Evolutionary conservation across 108 stramenopile genomes (phyloP).

Genomic region (Pseudonitzschia delicatissima): DNA sequence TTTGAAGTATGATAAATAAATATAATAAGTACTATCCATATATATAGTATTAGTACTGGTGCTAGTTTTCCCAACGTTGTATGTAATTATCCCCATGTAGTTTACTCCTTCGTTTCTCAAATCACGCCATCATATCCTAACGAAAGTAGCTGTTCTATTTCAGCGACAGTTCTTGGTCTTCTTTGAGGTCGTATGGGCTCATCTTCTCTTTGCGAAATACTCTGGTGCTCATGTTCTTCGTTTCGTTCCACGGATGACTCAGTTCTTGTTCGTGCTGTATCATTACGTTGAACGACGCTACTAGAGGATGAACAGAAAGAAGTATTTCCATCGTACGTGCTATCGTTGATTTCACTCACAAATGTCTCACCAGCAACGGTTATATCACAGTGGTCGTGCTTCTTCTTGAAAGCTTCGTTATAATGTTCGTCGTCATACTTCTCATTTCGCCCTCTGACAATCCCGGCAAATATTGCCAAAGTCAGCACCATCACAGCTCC

Average conservation of each 20-base stretch:
- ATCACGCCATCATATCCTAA: not conserved
- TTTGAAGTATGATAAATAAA: too few relatives aligned
- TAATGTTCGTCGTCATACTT: constrained; percentile 8
- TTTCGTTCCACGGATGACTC: not conserved
- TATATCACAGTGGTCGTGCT: not conserved
- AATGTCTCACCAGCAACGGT: constrained; percentile 33
- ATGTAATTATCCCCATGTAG: not conserved
- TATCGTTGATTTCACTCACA: constrained; percentile 16
- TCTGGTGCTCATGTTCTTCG: not conserved
- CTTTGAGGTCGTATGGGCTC: not conserved
- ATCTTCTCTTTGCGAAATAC: not conserved
- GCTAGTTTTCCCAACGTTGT: too few relatives aligned
- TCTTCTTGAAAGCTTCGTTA: constrained; percentile 1
- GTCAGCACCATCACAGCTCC: constrained; percentile 9
- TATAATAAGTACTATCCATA: too few relatives aligned
- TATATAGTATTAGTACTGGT: too few relatives aligned
- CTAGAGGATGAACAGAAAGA: too few relatives aligned
- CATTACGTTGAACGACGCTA: too few relatives aligned
- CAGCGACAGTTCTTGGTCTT: constrained; percentile 7
- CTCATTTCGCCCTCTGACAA: constrained; percentile 8
- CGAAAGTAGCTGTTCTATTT: constrained; percentile 5
- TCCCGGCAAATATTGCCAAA: constrained; percentile 4
- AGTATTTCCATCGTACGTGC: not conserved
- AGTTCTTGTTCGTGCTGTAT: too few relatives aligned
- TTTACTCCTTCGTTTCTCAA: not conserved